Conservation (phyloP, 2,329 filamentous ascomycete species). For the Colletotrichum trifolii region DNA sequence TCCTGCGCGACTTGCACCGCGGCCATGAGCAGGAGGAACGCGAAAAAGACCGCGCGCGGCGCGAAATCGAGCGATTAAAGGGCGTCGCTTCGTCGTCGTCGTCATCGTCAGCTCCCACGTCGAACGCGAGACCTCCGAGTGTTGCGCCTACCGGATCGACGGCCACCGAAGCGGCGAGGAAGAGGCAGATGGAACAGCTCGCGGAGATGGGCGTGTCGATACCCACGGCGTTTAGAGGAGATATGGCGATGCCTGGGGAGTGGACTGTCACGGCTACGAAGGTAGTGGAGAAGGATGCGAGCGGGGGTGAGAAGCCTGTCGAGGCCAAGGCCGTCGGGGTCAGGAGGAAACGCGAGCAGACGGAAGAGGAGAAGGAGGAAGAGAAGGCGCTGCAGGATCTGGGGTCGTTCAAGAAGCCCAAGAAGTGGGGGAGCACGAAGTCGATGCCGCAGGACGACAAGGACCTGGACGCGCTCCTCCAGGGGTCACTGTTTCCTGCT, state of each 20-base stretch:
- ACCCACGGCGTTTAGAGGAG: slow-evolving; percentile 79
- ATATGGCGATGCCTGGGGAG: slow-evolving; percentile 89
- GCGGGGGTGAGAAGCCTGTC: slow-evolving; percentile 49
- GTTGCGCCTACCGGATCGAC: slow-evolving; percentile 31
- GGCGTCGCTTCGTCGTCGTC: slow-evolving; percentile 70
- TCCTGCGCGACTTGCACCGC: slow-evolving; percentile 88
- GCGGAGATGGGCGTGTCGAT: slow-evolving; percentile 88
- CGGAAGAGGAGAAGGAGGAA: slow-evolving; percentile 71
- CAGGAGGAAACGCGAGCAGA: slow-evolving; percentile 67
- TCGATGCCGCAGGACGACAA: slow-evolving; percentile 58
- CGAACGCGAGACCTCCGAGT: slow-evolving; percentile 23
- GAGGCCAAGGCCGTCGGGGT: slow-evolving; percentile 66
- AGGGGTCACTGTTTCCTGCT: slow-evolving; percentile 47
- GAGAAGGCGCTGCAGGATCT: slow-evolving; percentile 62
- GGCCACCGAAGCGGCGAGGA: slow-evolving; percentile 73
- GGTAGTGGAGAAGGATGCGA: slow-evolving; percentile 59
- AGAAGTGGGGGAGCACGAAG: slow-evolving; percentile 64
- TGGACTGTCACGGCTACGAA: slow-evolving; percentile 81
- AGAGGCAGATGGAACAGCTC: slow-evolving; percentile 87
- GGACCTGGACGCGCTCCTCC: slow-evolving; percentile 72
- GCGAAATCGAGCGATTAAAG: slow-evolving; percentile 88
- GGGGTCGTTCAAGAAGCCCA: slow-evolving; percentile 69
- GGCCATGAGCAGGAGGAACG: slow-evolving; percentile 83
- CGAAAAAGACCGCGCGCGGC: slow-evolving; percentile 83
- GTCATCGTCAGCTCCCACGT: slow-evolving; percentile 44